These are phyloP conservation scores for Ophiostoma sp. DNA, from an alignment of 2,329 filamentous ascomycete genomes.

Conservation along the genomic window DNA sequence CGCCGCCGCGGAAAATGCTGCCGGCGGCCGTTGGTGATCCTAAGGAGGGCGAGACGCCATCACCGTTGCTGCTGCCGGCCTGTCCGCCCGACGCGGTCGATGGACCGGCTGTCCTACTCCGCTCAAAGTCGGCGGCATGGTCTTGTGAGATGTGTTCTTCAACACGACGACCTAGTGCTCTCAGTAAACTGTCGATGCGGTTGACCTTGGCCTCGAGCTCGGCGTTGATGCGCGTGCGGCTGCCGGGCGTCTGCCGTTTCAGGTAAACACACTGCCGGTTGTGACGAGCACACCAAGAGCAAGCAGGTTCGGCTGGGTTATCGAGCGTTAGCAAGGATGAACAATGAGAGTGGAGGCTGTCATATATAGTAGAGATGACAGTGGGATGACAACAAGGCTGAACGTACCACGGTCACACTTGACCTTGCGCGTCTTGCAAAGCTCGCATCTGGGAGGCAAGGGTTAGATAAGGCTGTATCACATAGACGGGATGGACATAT, in stretches of 20 bases:
- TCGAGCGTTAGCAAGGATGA: not conserved
- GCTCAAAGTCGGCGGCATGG: conserved; percentile 17
- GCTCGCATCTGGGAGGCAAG: conserved; percentile 56
- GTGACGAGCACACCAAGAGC: conserved; percentile 67
- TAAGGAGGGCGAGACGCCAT: conserved; percentile 6
- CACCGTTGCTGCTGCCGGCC: not conserved
- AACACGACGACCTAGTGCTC: conserved; percentile 52
- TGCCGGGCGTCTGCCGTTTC: conserved; percentile 65
- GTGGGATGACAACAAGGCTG: not conserved
- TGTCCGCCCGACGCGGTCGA: not conserved
- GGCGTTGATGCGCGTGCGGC: conserved; percentile 69
- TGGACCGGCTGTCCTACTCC: not conserved
- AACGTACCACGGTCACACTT: conserved; percentile 64
- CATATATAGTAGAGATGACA: not conserved
- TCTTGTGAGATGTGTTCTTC: conserved; percentile 29
- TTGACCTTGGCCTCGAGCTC: conserved; percentile 73
- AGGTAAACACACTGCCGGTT: conserved; percentile 65
- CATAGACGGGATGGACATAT: not conserved
- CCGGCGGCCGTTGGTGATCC: conserved; percentile 18
- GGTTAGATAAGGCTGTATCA: conserved; percentile 3
- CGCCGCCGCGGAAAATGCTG: conserved; percentile 20
- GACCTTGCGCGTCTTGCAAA: conserved; percentile 79
- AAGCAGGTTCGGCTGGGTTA: conserved; percentile 61
- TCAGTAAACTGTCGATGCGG: conserved; percentile 65
- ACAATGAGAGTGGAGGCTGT: not conserved